Percentiles rank a stretch among this genome's conserved stretches.
Conservation (phyloP, 805 yeast genomes). For the Vanderwaltozyma tropicalis region DNA sequence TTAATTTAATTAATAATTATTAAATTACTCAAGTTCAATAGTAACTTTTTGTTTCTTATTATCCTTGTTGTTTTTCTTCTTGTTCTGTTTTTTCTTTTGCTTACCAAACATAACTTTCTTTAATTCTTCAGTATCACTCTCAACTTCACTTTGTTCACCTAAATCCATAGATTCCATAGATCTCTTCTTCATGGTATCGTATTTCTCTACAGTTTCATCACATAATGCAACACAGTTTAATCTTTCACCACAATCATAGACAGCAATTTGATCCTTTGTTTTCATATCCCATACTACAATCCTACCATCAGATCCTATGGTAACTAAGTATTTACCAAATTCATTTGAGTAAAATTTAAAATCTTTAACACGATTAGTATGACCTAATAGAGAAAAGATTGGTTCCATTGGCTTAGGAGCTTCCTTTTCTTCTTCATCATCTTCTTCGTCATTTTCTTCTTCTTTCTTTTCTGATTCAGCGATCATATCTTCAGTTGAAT, state of each 20-base stretch:
- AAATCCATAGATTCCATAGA: conserved; percentile 41
- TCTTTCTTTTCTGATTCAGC: conserved; percentile 15
- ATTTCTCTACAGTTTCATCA: conserved; percentile 68
- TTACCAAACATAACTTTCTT: conserved; percentile 46
- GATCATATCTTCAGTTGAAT: conserved; percentile 31
- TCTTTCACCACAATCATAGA: conserved; percentile 83
- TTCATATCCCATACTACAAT: conserved; percentile 81
- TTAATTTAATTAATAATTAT: conserved; percentile 7
- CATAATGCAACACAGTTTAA: conserved; percentile 74
- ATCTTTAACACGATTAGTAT: conserved; percentile 77
- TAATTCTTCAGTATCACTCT: conserved; percentile 62
- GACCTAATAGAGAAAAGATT: conserved; percentile 60
- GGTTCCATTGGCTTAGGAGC: conserved; percentile 31
- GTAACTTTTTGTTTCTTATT: conserved; percentile 38
- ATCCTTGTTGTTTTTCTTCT: conserved; percentile 32
- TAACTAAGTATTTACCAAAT: conserved; percentile 42
- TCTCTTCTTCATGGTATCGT: conserved; percentile 56
- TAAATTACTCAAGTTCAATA: conserved; percentile 43
- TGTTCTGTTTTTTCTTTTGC: conserved; percentile 33
- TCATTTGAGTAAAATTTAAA: conserved; percentile 44
- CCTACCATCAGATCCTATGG: conserved; percentile 88
- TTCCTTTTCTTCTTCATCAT: conserved; percentile 16
- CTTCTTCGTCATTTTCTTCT: conserved; percentile 26
- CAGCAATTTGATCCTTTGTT: conserved; percentile 71
- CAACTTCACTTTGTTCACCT: conserved; percentile 63